Base-by-base conservation (phyloP, 2,329 filamentous ascomycete species). In the Botrytis deweyae region DNA sequence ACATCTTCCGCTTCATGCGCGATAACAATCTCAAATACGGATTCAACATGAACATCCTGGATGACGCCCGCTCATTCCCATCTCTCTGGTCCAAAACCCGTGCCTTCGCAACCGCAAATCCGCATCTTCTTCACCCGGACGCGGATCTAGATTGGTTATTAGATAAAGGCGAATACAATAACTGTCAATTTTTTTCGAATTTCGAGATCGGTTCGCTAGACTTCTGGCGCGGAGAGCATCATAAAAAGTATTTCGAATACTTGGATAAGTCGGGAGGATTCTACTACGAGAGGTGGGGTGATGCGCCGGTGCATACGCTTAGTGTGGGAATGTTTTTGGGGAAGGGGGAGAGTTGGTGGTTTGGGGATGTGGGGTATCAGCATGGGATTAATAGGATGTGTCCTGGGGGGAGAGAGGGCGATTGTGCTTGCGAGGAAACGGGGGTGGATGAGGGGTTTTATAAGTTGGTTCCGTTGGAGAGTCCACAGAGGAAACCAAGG, bases 181-280 rank as follows among this genome's bases (percentile, higher is more conserved):
- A 94, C 82, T 99, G 96, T 85, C 96, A 98, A 83, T 98, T 98
- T 91, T 99, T 96, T 94, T 98, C 95, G 81, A 99, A 98, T 86
- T 99, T 98, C 78, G 96, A 98, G 82, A 92, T 98, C 78, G 96
- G 95, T 76, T 95, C 91, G 83, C 87, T 98, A 52, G 89, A 96
- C 79, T 98, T 95, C 93, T 89, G 98, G 76, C 91, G 96, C 73
- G 95, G 92, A 76, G 86, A 94, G 81, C 88, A 91, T 22, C 64
- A 67, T 38, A 84, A 91, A 65, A 94, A 97, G 83, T 99, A 91
- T 85, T 99, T 98, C 80, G 88, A 94, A 65, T 89, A 90, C 12
- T 89, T 99, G 36, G 96, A 99, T 83, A 86, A 88, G 78, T 93
- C 96, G 55, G 95, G 95, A 75, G 96, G 96, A 72, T 98, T 98